Base-by-base conservation (phyloP, 805 yeast genomes). In the Brettanomyces sp. region DNA sequence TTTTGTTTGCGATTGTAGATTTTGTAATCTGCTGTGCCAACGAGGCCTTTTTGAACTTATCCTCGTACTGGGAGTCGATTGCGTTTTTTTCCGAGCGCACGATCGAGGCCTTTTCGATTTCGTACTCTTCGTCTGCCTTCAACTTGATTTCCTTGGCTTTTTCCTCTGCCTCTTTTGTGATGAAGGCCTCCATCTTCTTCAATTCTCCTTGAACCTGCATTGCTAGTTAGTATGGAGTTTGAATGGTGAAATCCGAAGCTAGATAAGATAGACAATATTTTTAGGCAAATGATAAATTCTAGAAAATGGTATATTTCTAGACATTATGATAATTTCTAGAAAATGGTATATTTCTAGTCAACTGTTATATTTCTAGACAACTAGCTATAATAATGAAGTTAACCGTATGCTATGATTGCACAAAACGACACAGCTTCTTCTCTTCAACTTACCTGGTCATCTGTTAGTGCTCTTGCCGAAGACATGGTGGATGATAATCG, bases 101-200 rank as follows among this genome's bases (percentile, higher is more conserved):
- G 60, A 93, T 81, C 47, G 88, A 80, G 22, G 96, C 91, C 74
- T 93, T 93, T 66, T 93, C 99, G 59, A 93, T 90, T 68, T 93
- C 98, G 65, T 91, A 93, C 71, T 93, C 99, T 68, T 93, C 99
- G 65, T 95, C 96, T 39, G 98, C 96, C 73, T 93, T 95, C 59
- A 93, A 74, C 64, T 77, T 82, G 62, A 93, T 89, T 69, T 93
- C 99, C 66, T 86, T 87, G 55, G 98, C 96, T 72, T 93, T 93
- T 68, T 93, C 99, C 60, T 90, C 95, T 36, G 99, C 99, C 72
- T 93, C 99, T 78, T 91, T 93, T 71, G 85, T 87, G 77, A 93
- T 93, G 81, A 93, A 93, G 63, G 95, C 90, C 65, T 91, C 95
- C 97, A 93, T 93, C 75, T 93, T 93, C 66, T 82, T 82, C 68